Percentiles rank a stretch among this genome's conserved stretches.
phyloP scores from a whole-genome alignment of 2,329 filamentous ascomycete genomes.

The Pseudophaeomoniella oleicola region DNA sequence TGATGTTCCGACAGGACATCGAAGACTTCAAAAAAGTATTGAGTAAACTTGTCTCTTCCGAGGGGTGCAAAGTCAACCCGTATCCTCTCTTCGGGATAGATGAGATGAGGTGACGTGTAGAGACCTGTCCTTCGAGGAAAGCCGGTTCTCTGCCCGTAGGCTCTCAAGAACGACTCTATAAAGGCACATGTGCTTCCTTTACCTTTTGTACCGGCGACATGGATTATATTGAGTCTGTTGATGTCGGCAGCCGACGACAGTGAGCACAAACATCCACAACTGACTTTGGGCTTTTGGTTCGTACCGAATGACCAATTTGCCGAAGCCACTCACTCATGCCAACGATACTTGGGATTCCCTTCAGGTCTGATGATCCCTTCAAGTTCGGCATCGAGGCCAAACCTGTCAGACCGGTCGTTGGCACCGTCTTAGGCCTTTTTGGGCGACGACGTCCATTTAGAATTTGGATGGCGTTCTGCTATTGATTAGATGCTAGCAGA shows the following conservation, averaged over 20 bases:
- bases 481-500: not conserved
- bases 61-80: slow-evolving; percentile 19
- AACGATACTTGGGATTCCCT: slow-evolving; percentile 15
- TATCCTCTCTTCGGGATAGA: slow-evolving; percentile 20
- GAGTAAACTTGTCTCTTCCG: slow-evolving; percentile 11
- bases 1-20: slow-evolving; percentile 17
- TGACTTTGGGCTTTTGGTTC: no score
- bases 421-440: slow-evolving; percentile 7
- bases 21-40: slow-evolving; percentile 19
- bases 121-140: slow-evolving; percentile 13
- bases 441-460: slow-evolving; percentile 11
- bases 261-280: slow-evolving; percentile 1
- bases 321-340: slow-evolving; percentile 19
- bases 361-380: slow-evolving; percentile 7
- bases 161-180: slow-evolving; percentile 45
- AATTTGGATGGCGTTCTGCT: slow-evolving; percentile 13
- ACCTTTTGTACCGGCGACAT: slow-evolving; percentile 63
- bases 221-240: slow-evolving; percentile 49
- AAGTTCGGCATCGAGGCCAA: not conserved
- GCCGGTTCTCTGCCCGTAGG: slow-evolving; percentile 15
- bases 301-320: slow-evolving; percentile 17
- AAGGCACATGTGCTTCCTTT: slow-evolving; percentile 63
- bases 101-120: slow-evolving; percentile 16
- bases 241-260: slow-evolving; percentile 28
- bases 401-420: slow-evolving; percentile 1